phyloP scores from a whole-genome alignment of 768 basidiomycete species.

The Panellus pusillus region DNA sequence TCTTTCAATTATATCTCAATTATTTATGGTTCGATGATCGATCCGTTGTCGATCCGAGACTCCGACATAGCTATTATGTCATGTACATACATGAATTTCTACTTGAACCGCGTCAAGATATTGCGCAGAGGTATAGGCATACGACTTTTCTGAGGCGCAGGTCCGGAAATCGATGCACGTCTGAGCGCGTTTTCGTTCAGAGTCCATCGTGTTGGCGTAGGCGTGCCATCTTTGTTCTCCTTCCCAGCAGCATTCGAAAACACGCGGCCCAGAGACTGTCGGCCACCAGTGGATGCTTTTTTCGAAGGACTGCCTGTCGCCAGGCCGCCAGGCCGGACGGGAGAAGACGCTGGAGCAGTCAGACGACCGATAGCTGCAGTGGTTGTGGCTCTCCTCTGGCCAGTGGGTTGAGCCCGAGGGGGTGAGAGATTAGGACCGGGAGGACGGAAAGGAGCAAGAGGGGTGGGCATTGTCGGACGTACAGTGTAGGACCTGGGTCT shows the following conservation, averaged over 20 bases:
- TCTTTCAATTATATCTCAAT: not conserved
- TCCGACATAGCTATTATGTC: not conserved
- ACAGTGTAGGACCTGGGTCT: slow-evolving; percentile 10
- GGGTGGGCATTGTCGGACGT: slow-evolving; percentile 5
- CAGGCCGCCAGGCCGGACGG: not conserved
- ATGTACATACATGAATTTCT: slow-evolving; percentile 6
- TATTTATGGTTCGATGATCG: slow-evolving; percentile 2
- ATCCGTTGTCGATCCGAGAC: no score
- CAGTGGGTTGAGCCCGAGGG: not conserved
- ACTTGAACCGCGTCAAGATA: slow-evolving; percentile 49
- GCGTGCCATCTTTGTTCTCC: slow-evolving; percentile 16
- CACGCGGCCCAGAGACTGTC: slow-evolving; percentile 35
- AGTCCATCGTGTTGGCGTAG: slow-evolving; percentile 27
- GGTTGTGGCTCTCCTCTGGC: slow-evolving; percentile 10
- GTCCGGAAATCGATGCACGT: slow-evolving; percentile 26
- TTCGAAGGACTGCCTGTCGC: slow-evolving; percentile 6
- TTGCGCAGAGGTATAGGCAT: slow-evolving; percentile 48
- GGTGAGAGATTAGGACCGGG: slow-evolving; percentile 13
- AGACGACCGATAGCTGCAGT: not conserved
- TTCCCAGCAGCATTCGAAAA: slow-evolving; percentile 20
- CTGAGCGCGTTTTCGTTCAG: slow-evolving; percentile 36
- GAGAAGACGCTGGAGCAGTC: slow-evolving; percentile 7
- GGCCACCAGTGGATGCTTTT: slow-evolving; percentile 21
- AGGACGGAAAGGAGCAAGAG: slow-evolving; percentile 14
- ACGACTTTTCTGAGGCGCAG: slow-evolving; percentile 36